Evolutionary conservation across 2,329 filamentous ascomycete genomes (phyloP).

Genomic region (Claviceps humidiphila): DNA sequence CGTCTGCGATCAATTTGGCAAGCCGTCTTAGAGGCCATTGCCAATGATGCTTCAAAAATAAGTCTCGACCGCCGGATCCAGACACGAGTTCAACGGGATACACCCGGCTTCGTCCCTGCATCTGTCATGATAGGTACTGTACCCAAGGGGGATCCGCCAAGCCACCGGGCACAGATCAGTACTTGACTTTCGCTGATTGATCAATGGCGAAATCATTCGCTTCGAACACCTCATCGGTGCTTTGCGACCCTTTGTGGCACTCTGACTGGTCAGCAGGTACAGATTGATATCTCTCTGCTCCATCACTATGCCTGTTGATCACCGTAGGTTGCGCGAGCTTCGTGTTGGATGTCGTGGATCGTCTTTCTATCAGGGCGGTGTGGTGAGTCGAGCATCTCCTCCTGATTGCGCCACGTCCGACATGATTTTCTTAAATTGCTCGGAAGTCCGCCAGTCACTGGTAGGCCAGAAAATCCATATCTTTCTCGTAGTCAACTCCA

Average conservation of each 20-base stretch:
- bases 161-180: constrained; percentile 2
- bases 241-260: neutral
- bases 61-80: neutral
- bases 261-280: constrained; percentile 6
- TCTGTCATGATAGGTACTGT: neutral
- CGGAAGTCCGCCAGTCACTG: neutral
- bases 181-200: constrained; percentile 5
- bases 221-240: constrained; percentile 7
- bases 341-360: neutral
- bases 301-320: neutral
- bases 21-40: too few species aligned
- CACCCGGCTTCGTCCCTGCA: neutral
- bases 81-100: too few species aligned
- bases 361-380: constrained; percentile 2
- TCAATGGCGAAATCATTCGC: constrained; percentile 10
- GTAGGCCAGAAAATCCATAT: neutral
- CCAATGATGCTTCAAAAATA: neutral
- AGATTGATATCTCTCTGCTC: neutral
- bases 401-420: neutral
- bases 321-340: neutral
- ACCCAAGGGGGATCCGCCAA: constrained; percentile 3
- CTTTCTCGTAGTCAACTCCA: neutral
- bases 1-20: too few species aligned
- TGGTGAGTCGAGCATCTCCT: neutral
- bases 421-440: neutral